These are phyloP conservation scores for Penicillium lagena DNA, from an alignment of 495 filamentous ascomycete genomes.

Conservation along the genomic window DNA sequence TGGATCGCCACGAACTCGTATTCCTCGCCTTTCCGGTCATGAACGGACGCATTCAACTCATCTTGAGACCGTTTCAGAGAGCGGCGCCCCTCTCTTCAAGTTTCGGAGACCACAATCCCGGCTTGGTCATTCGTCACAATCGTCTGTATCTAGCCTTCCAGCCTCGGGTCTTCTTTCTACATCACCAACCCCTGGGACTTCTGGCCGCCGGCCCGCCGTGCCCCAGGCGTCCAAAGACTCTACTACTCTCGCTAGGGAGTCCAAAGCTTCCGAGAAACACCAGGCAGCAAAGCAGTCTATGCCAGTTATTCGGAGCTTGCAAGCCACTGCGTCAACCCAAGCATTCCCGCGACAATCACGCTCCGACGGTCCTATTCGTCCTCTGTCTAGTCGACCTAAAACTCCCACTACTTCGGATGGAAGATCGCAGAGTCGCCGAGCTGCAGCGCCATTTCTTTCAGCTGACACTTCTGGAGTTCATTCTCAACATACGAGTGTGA, in stretches of 20 bases:
- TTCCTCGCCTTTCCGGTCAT: constrained; percentile 60
- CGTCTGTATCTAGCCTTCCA: constrained; percentile 59
- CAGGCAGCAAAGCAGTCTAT: constrained; percentile 83
- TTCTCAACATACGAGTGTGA: constrained; percentile 73
- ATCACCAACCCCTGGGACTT: constrained; percentile 46
- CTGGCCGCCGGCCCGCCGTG: constrained; percentile 52
- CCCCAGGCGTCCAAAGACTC: constrained; percentile 49
- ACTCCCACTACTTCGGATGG: constrained; percentile 53
- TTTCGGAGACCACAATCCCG: constrained; percentile 58
- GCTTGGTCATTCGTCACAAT: constrained; percentile 59
- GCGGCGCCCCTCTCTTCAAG: constrained; percentile 62
- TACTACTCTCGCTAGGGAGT: constrained; percentile 40
- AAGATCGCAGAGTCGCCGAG: constrained; percentile 49
- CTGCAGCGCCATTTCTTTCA: constrained; percentile 72
- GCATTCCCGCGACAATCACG: constrained; percentile 32
- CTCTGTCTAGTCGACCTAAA: constrained; percentile 53
- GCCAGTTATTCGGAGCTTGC: constrained; percentile 61
- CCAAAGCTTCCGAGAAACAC: constrained; percentile 65
- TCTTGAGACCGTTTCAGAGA: constrained; percentile 89
- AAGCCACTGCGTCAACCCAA: constrained; percentile 27
- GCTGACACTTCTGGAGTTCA: constrained; percentile 66
- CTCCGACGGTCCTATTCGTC: constrained; percentile 34
- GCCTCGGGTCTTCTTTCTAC: constrained; percentile 44
- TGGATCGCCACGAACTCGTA: constrained; percentile 43
- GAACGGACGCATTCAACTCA: constrained; percentile 61